Base-by-base conservation (phyloP, 129 eudicot genomes). In the Centrapalus pauciflorus region DNA sequence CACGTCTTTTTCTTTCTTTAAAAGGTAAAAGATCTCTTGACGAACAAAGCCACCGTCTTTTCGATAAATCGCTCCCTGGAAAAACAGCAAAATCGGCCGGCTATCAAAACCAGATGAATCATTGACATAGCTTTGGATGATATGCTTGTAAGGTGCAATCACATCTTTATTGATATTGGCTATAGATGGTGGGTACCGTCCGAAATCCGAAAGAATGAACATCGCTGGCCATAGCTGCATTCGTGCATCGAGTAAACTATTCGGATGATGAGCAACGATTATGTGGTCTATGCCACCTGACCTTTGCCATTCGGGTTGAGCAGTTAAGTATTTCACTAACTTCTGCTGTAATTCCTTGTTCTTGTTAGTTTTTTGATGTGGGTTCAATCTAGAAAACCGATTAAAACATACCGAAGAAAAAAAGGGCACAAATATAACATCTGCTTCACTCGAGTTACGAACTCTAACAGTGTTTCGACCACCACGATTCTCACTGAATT, bases 131-230 rank as follows among this genome's bases (percentile, higher is more conserved):
- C 66, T 83, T 66, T 50, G 50, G 66, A 88, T 73, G 8, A 93
- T 84, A 70, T 93, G 98, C 64, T 75, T 81, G 74, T 93, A 93
- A 60, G 98, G 98, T 8, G 96, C 98, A 76, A 93, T 93, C 41
- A 93, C 84, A 64, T 93, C 96, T 80, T 93, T 93, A 66, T 85
- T 77, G 34, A 85, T 89, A 73, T 93, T 85, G 17, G 98, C 98
- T 46, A 93, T 69, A 51, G 83, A 79, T 1, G 92, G 96, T 14
- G 96, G 91, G 71, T 93, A 93, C 79, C 98, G 86, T 34, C 98
- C 98, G 11, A 93, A 93, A 80, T 93, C 98, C 5, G 98, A 80
- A 26, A 93, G 95, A 29, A 93, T 74, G 28, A 76, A 93, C 64
- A 85, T 79, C 5, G 91, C 95, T 27, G 96, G 95, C 95, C 95